Base-by-base conservation (phyloP, 495 filamentous ascomycete genomes). In the Xylaria venustula region DNA sequence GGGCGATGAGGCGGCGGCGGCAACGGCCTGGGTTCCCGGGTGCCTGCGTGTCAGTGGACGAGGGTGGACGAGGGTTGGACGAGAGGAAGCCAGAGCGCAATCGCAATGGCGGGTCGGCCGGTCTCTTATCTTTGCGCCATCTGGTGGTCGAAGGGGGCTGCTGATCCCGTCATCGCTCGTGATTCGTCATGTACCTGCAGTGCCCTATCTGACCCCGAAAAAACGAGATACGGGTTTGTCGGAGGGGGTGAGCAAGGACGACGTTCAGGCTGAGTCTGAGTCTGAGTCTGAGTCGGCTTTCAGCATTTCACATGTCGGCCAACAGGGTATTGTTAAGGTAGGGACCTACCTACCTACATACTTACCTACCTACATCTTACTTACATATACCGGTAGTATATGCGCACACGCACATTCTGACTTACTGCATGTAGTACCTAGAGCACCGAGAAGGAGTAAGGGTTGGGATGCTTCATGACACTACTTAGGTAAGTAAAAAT, bases 91-190 rank as follows among this genome's bases (percentile, higher is more conserved):
- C 12, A 26, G 51, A 40, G 20, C 28, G 51, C 20, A 20, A 19
- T 34, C 20, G 40, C 40, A 45, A 30, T 55, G n/a, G 52, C 52
- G 40, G 53, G 53, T 9, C 37, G 41, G 53, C 32, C 40, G 14
- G 42, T 45, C 42, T 45, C 53, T 55, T 55, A 55, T 55, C 53
- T 55, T 55, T 55, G 53, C 53, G 53, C 40, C 53, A 55, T 55
- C 37, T 34, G 53, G 22, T 45, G n/a, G n/a, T 22, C 40, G n/a
- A 37, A 22, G 32, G 53, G 53, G 45, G 53, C 25, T 55, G 53
- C 53, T 55, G 53, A 45, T 55, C 53, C 17, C 53, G 53, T 34
- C 40, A 32, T 45, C 23, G 53, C 53, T 22, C 40, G 12, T 55
- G 53, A 55, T 55, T 55, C 53, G 53, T 32, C 53, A 34, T 22